Conservation (phyloP, 2,329 filamentous ascomycete genomes). For the Hypoxylon sp. region DNA sequence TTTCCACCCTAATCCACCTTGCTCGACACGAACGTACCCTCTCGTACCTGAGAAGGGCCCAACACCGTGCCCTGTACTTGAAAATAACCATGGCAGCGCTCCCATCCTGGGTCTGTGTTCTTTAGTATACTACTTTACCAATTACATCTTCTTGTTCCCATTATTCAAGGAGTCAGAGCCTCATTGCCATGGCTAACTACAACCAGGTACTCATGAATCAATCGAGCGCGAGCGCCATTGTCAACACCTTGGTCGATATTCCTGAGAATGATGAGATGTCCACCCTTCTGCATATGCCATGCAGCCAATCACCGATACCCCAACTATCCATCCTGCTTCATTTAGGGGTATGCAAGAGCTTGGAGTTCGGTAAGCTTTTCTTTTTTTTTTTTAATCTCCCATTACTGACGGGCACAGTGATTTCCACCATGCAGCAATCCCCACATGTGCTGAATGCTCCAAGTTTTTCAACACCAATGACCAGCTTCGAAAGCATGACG, state of each 20-base stretch:
- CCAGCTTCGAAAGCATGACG: conserved; percentile 22
- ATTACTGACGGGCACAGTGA: no score
- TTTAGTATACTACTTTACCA: neutral
- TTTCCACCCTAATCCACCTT: conserved; percentile 22
- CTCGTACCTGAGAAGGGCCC: neutral
- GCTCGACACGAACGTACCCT: neutral
- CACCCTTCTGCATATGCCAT: conserved; percentile 8
- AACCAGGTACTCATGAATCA: conserved; percentile 16
- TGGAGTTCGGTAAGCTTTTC: conserved; percentile 26
- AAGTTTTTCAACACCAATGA: conserved; percentile 5
- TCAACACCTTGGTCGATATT: neutral
- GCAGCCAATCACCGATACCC: conserved; percentile 2
- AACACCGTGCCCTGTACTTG: neutral
- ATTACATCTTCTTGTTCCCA: conserved; percentile 1
- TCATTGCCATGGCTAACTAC: conserved; percentile 22
- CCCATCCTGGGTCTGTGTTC: neutral
- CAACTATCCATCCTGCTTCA: neutral
- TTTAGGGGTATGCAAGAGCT: neutral
- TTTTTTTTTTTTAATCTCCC: no score
- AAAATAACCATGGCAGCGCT: conserved; percentile 8
- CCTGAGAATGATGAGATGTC: neutral
- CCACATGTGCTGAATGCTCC: conserved; percentile 22
- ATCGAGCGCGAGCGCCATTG: neutral
- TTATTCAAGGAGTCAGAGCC: neutral
- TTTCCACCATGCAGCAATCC: no score